These are phyloP conservation scores for Penicillium sp. DNA, from an alignment of 2,329 filamentous ascomycete genomes.

Conservation along the genomic window DNA sequence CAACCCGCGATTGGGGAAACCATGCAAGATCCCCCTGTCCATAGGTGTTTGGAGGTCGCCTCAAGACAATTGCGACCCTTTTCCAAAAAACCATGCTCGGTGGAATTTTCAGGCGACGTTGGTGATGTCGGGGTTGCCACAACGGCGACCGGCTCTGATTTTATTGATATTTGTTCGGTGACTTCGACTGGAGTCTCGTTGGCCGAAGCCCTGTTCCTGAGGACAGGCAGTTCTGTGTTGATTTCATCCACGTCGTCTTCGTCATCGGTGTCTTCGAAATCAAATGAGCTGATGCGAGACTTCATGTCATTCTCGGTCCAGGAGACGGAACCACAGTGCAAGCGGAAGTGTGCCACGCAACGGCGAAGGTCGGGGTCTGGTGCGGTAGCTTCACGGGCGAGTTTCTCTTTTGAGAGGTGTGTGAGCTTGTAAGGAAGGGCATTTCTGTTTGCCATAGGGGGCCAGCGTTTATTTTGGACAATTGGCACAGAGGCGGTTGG, in stretches of 20 bases:
- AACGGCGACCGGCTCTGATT: conserved; percentile 2
- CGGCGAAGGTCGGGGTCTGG: conserved; percentile 38
- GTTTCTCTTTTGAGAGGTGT: conserved; percentile 37
- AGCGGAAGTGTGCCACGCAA: conserved; percentile 37
- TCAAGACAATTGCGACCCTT: conserved; percentile 32
- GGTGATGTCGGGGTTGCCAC: background rate
- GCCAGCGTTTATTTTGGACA: conserved; percentile 34
- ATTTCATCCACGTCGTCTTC: conserved; percentile 29
- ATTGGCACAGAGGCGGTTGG: conserved; percentile 27
- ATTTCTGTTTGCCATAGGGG: conserved; percentile 37
- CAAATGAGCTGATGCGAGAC: conserved; percentile 37
- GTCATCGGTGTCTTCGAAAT: conserved; percentile 35
- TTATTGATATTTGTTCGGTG: conserved; percentile 12
- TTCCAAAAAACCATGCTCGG: conserved; percentile 24
- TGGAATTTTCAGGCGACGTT: conserved; percentile 4
- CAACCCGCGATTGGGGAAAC: conserved; percentile 9
- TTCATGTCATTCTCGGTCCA: conserved; percentile 40
- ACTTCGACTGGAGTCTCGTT: conserved; percentile 5
- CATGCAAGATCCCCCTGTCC: conserved; percentile 23
- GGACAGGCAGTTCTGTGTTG: conserved; percentile 9
- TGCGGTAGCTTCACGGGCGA: conserved; percentile 37
- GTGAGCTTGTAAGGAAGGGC: conserved; percentile 39
- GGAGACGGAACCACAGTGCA: conserved; percentile 35
- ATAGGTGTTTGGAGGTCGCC: conserved; percentile 30
- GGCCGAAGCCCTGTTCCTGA: conserved; percentile 1